These are phyloP conservation scores for Waltiozyma sp. DNA, from an alignment of 1,139 yeast genomes.

Conservation along the genomic window DNA sequence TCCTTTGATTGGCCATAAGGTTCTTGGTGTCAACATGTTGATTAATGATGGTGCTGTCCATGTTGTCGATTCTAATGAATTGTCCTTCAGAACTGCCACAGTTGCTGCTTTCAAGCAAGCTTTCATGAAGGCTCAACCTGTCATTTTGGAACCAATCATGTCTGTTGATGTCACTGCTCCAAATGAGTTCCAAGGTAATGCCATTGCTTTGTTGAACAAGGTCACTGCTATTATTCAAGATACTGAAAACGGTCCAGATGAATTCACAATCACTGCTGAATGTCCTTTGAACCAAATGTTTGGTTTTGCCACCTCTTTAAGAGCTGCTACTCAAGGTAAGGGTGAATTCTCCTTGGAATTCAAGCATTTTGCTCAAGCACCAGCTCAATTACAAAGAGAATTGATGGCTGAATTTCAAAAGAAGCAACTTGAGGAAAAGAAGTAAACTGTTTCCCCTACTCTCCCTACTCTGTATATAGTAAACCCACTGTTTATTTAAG, in stretches of 20 bases:
- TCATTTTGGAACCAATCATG: constrained; percentile 94
- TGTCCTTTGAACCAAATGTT: constrained; percentile 93
- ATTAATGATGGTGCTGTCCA: constrained; percentile 97
- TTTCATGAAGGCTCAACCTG: constrained; percentile 74
- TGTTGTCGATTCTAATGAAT: constrained; percentile 92
- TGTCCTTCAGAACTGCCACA: constrained; percentile 90
- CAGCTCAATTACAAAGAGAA: constrained; percentile 85
- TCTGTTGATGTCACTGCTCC: constrained; percentile 89
- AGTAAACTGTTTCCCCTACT: constrained; percentile 4
- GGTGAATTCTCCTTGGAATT: constrained; percentile 96
- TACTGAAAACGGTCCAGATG: constrained; percentile 90
- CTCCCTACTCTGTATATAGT: neutral
- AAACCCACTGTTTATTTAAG: too few relatives aligned
- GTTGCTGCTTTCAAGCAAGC: constrained; percentile 89
- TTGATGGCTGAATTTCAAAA: constrained; percentile 76
- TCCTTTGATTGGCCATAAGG: constrained; percentile 90
- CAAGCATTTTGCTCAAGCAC: constrained; percentile 81
- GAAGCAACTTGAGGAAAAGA: constrained; percentile 19
- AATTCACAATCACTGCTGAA: constrained; percentile 86
- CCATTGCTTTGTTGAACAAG: constrained; percentile 86
- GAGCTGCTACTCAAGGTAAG: constrained; percentile 98
- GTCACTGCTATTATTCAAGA: constrained; percentile 87
- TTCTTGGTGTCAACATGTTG: constrained; percentile 85
- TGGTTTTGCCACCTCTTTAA: constrained; percentile 88
- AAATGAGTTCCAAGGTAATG: constrained; percentile 88